These are phyloP conservation scores for Aspergillus novofumigatus DNA, from an alignment of 2,329 filamentous ascomycete genomes.

Conservation along the genomic window DNA sequence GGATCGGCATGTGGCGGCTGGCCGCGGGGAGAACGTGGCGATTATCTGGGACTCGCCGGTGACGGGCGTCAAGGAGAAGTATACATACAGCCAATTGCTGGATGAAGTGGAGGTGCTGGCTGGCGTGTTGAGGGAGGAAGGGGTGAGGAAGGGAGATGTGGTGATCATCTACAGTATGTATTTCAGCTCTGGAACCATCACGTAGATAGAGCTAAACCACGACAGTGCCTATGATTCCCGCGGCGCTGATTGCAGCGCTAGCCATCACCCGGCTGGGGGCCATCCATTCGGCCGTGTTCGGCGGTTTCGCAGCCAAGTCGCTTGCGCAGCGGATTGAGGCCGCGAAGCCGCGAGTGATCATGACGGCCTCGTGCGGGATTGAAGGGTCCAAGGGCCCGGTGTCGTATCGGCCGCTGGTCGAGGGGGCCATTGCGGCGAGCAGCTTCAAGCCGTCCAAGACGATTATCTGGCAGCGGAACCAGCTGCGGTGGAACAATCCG, in stretches of 20 bases:
- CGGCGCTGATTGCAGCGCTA: constrained; percentile 79
- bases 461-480: constrained; percentile 79
- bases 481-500: constrained; percentile 70
- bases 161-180: constrained; percentile 80
- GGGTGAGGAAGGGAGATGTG: constrained; percentile 77
- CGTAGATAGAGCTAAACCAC: not conserved
- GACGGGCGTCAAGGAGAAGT: constrained; percentile 64
- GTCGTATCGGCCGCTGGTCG: constrained; percentile 71
- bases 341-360: constrained; percentile 67
- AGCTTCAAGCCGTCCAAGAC: constrained; percentile 67
- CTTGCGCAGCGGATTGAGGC: constrained; percentile 86
- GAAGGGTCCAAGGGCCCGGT: constrained; percentile 78
- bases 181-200: constrained; percentile 1
- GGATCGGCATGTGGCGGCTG: constrained; percentile 78
- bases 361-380: constrained; percentile 90
- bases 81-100: constrained; percentile 72
- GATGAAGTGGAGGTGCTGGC: constrained; percentile 78
- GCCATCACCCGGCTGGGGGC: constrained; percentile 78
- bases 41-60: constrained; percentile 89
- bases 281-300: constrained; percentile 88
- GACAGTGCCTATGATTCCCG: constrained; percentile 92
- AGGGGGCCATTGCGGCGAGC: constrained; percentile 65
- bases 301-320: constrained; percentile 77
- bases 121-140: constrained; percentile 75
- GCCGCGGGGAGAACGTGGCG: constrained; percentile 68